Percentiles rank a stretch among this genome's conserved stretches.
phyloP scores from a whole-genome alignment of 306 rosid genomes.

The Dicorynia guianensis region DNA sequence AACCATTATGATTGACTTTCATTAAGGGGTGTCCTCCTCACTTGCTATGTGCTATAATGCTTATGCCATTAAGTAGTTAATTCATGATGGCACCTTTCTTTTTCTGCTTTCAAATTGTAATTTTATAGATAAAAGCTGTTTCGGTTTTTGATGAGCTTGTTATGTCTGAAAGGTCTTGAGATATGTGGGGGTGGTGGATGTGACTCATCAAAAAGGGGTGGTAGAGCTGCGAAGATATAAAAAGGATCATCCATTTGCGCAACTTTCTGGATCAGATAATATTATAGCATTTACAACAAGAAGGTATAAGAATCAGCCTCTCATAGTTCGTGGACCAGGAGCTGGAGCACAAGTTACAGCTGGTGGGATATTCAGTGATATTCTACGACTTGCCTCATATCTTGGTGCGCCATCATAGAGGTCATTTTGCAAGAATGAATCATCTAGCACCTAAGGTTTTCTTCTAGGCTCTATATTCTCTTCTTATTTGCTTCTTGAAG shows the following conservation, averaged over 20 bases:
- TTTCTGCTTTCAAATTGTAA: not conserved
- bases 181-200: slow-evolving; percentile 94
- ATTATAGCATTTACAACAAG: slow-evolving; percentile 91
- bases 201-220: slow-evolving; percentile 66
- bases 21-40: not conserved
- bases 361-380: slow-evolving; percentile 92
- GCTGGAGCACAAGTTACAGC: slow-evolving; percentile 99
- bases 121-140: not conserved
- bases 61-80: not conserved
- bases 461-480: not conserved
- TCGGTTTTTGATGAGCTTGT: slow-evolving; percentile 25
- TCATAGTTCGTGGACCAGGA: slow-evolving; percentile 95
- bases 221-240: slow-evolving; percentile 84
- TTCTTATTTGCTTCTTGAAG: not conserved
- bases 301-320: slow-evolving; percentile 83
- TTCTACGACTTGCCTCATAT: slow-evolving; percentile 94
- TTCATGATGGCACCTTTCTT: not conserved
- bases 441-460: slow-evolving; percentile 32
- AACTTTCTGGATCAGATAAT: slow-evolving; percentile 90
- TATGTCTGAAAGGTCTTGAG: slow-evolving; percentile 83
- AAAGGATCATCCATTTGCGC: slow-evolving; percentile 97
- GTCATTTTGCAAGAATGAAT: slow-evolving; percentile 16
- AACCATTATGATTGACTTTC: not conserved
- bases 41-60: not conserved
- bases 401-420: slow-evolving; percentile 95